Evolutionary conservation across 495 filamentous ascomycete species (phyloP).

Genomic region (Chaetomium cochliodes): DNA sequence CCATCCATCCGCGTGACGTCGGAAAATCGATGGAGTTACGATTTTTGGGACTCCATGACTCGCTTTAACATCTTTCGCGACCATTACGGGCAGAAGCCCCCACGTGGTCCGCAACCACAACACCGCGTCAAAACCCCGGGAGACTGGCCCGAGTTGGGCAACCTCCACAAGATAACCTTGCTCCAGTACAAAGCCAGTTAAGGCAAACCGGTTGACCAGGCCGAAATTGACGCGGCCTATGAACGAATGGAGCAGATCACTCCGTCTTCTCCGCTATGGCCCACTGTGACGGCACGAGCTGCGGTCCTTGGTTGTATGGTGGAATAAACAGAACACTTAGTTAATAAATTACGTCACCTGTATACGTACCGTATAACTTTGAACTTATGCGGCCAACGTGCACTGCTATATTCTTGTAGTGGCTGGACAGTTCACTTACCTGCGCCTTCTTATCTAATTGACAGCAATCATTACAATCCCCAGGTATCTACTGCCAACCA

Average conservation of each 20-base stretch:
- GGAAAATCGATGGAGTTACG: background rate
- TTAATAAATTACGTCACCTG: too few relatives aligned
- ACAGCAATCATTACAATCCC: too few relatives aligned
- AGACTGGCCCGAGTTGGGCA: background rate
- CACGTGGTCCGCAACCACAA: background rate
- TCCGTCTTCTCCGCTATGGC: background rate
- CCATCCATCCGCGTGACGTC: background rate
- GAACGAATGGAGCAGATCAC: background rate
- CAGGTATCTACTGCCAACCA: too few relatives aligned
- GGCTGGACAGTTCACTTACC: too few relatives aligned
- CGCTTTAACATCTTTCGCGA: conserved; percentile 10
- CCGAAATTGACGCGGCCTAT: background rate
- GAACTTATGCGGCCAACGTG: too few relatives aligned
- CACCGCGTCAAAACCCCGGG: background rate
- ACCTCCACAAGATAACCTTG: background rate
- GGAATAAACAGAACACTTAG: too few relatives aligned
- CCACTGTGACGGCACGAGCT: too few relatives aligned
- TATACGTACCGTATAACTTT: too few relatives aligned
- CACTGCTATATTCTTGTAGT: too few relatives aligned
- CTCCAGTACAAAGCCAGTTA: background rate
- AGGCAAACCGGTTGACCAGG: background rate
- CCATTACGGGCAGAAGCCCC: background rate
- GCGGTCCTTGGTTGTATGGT: too few relatives aligned
- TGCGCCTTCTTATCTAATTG: too few relatives aligned
- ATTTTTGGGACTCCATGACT: conserved; percentile 7